These are phyloP conservation scores for Allium fistulosum DNA, from an alignment of 106 monocot species.

Conservation along the genomic window DNA sequence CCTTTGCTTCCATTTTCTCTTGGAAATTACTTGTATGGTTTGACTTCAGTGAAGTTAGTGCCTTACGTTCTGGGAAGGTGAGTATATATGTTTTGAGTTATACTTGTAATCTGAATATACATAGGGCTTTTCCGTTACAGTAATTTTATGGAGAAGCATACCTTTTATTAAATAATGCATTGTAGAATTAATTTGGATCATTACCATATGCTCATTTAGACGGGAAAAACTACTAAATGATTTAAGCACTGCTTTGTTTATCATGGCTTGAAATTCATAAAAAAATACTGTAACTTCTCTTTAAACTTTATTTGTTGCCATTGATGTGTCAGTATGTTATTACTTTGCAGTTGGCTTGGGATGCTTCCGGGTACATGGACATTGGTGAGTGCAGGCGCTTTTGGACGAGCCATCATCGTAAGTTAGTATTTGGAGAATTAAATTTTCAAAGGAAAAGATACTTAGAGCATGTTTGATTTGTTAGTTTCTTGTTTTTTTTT, in stretches of 20 bases:
- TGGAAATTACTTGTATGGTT: slow-evolving; percentile 94
- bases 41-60: slow-evolving; percentile 94
- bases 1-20: slow-evolving; percentile 92
- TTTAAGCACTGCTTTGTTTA: neutral
- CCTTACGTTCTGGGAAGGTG: slow-evolving; percentile 94
- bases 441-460: neutral
- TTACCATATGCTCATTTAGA: neutral
- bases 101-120: neutral
- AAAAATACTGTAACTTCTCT: neutral
- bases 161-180: neutral
- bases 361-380: slow-evolving; percentile 28
- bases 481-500: neutral
- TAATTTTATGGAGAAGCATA: neutral
- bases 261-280: neutral
- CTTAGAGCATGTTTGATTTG: neutral
- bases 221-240: neutral
- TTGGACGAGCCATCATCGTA: slow-evolving; percentile 24
- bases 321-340: neutral
- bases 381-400: slow-evolving; percentile 21
- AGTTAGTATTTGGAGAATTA: slow-evolving; percentile 4
- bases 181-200: neutral
- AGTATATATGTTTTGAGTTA: slow-evolving; percentile 10
- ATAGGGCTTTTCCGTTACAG: neutral
- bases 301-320: no score
- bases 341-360: slow-evolving; percentile 16